These are phyloP conservation scores for Acer negundo DNA, from an alignment of 345 rosid species.

Conservation along the genomic window DNA sequence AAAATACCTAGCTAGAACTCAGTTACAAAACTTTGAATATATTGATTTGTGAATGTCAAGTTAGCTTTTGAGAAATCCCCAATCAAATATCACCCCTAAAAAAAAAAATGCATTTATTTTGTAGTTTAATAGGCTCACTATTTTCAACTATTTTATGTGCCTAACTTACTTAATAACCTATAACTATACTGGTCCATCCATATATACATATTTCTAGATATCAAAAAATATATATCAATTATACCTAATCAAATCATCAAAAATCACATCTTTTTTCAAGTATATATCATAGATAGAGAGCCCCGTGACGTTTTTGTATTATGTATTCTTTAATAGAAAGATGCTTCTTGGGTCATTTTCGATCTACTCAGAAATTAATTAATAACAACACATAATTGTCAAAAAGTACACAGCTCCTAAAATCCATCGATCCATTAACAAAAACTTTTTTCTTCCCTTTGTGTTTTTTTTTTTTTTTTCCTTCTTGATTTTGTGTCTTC, in stretches of 20 bases:
- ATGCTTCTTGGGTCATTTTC: conserved; percentile 13
- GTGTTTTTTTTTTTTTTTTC: not conserved
- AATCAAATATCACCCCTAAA: too few species aligned
- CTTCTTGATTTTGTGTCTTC: too few species aligned
- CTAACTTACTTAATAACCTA: conserved; percentile 18
- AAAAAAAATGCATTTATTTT: not conserved
- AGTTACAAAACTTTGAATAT: too few species aligned
- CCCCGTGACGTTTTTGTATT: conserved; percentile 7
- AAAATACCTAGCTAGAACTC: too few species aligned
- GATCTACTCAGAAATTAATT: not conserved
- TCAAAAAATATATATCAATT: not conserved
- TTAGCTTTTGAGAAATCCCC: too few species aligned
- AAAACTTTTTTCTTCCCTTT: not conserved
- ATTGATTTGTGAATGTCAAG: too few species aligned
- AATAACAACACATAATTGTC: not conserved
- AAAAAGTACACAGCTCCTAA: not conserved
- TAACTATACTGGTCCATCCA: not conserved
- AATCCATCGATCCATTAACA: not conserved
- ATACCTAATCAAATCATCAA: not conserved
- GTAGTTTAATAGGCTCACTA: conserved; percentile 21
- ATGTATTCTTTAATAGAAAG: not conserved
- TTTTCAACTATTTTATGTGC: conserved; percentile 3
- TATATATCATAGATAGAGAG: not conserved
- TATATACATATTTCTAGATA: not conserved
- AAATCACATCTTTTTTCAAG: not conserved